phyloP scores from a whole-genome alignment of 2,329 filamentous ascomycete genomes.

The Rhexocercosporidium sp. region DNA sequence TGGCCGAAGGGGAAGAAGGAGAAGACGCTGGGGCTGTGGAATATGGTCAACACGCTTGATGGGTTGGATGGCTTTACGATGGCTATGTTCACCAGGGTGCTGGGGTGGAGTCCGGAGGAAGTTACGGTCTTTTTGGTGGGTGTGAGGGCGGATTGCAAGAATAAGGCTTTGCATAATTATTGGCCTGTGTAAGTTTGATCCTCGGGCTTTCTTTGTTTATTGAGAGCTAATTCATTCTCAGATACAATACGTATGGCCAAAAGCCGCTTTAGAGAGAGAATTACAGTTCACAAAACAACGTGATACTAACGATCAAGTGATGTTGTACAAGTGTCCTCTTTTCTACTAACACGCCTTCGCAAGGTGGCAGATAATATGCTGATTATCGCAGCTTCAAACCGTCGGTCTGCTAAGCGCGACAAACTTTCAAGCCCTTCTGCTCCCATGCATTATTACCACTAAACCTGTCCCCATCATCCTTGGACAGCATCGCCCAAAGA shows the following conservation, averaged over 20 bases:
- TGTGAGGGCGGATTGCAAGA: constrained; percentile 46
- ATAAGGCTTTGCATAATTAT: constrained; percentile 46
- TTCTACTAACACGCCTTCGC: no score
- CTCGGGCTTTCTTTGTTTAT: no score
- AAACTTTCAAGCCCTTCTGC: no score
- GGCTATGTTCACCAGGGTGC: constrained; percentile 46
- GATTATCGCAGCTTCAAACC: no score
- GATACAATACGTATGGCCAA: background rate
- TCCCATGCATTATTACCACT: no score
- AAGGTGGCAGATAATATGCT: no score
- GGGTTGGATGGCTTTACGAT: constrained; percentile 36
- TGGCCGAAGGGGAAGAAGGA: constrained; percentile 55
- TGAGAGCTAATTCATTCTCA: background rate
- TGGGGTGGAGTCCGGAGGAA: constrained; percentile 46
- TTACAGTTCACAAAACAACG: background rate
- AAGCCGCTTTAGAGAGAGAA: background rate
- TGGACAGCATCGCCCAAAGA: no score
- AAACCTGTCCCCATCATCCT: no score
- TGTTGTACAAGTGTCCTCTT: no score
- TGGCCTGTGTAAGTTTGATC: constrained; percentile 33
- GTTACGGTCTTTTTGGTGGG: constrained; percentile 46
- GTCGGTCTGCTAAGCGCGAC: no score
- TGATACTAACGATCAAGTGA: no score
- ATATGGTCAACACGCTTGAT: constrained; percentile 30
- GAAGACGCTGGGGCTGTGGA: constrained; percentile 54